These are phyloP conservation scores for Pouteria glomerata DNA, from an alignment of 148 eudicot genomes.

Conservation along the genomic window DNA sequence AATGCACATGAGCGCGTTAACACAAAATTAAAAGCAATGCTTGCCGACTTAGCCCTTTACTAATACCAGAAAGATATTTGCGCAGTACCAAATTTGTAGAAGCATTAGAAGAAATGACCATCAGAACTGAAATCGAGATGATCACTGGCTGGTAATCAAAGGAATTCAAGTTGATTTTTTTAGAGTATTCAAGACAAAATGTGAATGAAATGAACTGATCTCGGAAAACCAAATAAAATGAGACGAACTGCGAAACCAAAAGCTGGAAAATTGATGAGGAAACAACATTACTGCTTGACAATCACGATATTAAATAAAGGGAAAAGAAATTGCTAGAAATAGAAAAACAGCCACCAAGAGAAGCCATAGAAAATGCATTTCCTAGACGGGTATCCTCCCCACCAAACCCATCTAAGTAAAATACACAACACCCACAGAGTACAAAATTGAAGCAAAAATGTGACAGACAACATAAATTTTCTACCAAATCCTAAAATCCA, in stretches of 20 bases:
- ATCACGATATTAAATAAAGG: too few species aligned
- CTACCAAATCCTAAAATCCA: background rate
- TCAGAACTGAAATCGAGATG: background rate
- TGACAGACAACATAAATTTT: background rate
- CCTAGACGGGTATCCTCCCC: background rate
- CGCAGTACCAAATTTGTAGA: background rate
- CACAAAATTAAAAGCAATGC: background rate
- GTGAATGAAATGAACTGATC: background rate
- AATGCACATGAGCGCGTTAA: background rate
- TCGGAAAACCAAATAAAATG: background rate
- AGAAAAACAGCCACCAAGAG: background rate
- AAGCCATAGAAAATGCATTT: slow-evolving; percentile 2
- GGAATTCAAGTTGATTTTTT: background rate
- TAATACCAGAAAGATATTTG: background rate
- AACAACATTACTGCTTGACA: background rate
- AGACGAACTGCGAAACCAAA: background rate
- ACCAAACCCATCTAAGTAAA: background rate
- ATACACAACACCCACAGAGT: background rate
- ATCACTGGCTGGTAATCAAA: too few species aligned
- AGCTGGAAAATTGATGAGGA: background rate
- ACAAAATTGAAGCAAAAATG: background rate
- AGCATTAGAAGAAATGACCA: background rate
- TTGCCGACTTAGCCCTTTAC: background rate
- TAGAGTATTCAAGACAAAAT: background rate
- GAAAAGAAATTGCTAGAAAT: background rate